Evolutionary conservation across 2,329 filamentous ascomycete genomes (phyloP), one percentile per base, ranked within the genome.

Genomic region (Scedosporium apiospermum): DNA sequence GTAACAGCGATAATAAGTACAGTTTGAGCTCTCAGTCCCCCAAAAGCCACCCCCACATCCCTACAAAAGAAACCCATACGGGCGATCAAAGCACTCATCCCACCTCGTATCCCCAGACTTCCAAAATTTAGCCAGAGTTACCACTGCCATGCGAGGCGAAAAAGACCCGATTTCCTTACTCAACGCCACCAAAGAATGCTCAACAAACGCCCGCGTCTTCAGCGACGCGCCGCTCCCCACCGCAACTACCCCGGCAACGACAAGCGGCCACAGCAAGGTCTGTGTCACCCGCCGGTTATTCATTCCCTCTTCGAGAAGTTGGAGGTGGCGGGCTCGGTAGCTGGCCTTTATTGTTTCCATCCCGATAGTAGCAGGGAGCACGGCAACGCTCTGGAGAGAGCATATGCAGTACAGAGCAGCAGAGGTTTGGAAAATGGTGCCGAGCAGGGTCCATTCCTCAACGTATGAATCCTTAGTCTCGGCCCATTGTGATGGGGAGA

Each of bases 321-420:
- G 7, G 3, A 65, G 65, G 0, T 73, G 64, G 12, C 57, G 61
- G 44, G 64, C 61, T 16, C 64, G 64, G 23, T 68, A 63, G 1
- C 59, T 53, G 2, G 61, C 30, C n/a, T 64, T 64, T 6, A 58
- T 23, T 3, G 57, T 59, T 14, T 58, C 61, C 6, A 73, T 60
- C 1, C 58, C 57, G 1, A 57, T 18, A 9, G 60, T 66, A 16
- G 7, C 30, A n/a, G 69, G 70, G 1, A 76, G 65, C 10, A 73
- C 62, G 1, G 67, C 67, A 3, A 72, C 14, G 63, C 71, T 72
- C 63, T 73, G 74, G 9, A 76, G 67, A 3, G 75, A 74, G 1
- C 68, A 68, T 62, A 76, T 69, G 66, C 72, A 75, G 65, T 76
- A 77, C 3, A 77, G 53, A 14, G 69, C 66, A 10, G 70, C 65